Evolutionary conservation across 495 filamentous ascomycete species (phyloP).

Genomic region (Penicillium angulare): DNA sequence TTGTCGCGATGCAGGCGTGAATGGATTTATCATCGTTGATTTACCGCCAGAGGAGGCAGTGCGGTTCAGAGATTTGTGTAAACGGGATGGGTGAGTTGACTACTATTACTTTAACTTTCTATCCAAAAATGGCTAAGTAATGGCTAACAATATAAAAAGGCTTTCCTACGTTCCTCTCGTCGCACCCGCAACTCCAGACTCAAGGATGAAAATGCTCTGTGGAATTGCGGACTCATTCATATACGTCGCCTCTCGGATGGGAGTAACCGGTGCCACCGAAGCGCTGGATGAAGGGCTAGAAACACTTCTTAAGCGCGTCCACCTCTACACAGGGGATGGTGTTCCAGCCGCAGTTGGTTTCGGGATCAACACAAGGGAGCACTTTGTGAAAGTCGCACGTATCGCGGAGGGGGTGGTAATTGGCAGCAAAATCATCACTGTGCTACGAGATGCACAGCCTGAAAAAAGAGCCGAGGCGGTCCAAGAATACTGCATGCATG

Average conservation of each 20-base stretch:
- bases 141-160: constrained; percentile 36
- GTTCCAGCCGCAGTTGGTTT: constrained; percentile 91
- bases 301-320: constrained; percentile 78
- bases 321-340: constrained; percentile 78
- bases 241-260: constrained; percentile 98
- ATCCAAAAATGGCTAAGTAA: background rate
- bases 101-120: background rate
- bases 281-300: constrained; percentile 76
- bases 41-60: constrained; percentile 96
- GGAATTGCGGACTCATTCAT: constrained; percentile 98
- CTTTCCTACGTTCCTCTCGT: constrained; percentile 95
- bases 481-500: constrained; percentile 1
- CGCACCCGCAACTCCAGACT: constrained; percentile 87
- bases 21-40: constrained; percentile 98
- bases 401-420: constrained; percentile 88
- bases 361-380: constrained; percentile 82
- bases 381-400: constrained; percentile 65
- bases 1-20: constrained; percentile 81
- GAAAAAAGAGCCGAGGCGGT: constrained; percentile 38
- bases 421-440: constrained; percentile 78
- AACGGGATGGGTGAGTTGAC: constrained; percentile 60
- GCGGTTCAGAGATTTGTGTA: constrained; percentile 83
- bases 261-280: constrained; percentile 88
- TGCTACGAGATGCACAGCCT: constrained; percentile 57
- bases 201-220: constrained; percentile 92